Conservation (phyloP, 768 basidiomycete species). For the Leccinum imitatum region DNA sequence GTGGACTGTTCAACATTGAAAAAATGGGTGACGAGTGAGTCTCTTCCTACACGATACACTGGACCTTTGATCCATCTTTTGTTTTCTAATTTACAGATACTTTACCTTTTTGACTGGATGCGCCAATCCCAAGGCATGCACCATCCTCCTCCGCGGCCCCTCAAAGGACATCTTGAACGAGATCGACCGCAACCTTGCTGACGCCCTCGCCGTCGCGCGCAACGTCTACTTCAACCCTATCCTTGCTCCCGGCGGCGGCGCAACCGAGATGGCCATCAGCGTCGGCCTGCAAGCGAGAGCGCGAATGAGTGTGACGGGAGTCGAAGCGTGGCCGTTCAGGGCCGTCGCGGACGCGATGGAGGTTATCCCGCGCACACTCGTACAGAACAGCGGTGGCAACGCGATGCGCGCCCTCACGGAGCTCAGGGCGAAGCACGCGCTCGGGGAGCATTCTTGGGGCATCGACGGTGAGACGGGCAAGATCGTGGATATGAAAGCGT, state of each 20-base stretch:
- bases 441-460: slow-evolving; percentile 88
- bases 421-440: slow-evolving; percentile 93
- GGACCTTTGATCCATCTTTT: not conserved
- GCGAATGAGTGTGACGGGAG: slow-evolving; percentile 68
- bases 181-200: slow-evolving; percentile 95
- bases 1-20: too few relatives aligned
- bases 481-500: slow-evolving; percentile 92
- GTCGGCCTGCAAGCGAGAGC: slow-evolving; percentile 84
- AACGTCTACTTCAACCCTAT: slow-evolving; percentile 96
- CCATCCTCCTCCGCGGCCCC: slow-evolving; percentile 94
- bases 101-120: slow-evolving; percentile 98
- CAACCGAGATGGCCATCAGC: slow-evolving; percentile 97
- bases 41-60: too few relatives aligned
- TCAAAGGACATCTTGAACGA: slow-evolving; percentile 98
- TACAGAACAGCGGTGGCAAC: slow-evolving; percentile 95
- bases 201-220: slow-evolving; percentile 96
- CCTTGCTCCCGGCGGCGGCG: slow-evolving; percentile 94
- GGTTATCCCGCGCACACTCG: slow-evolving; percentile 91
- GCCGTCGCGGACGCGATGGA: slow-evolving; percentile 97
- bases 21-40: too few relatives aligned
- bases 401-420: slow-evolving; percentile 92
- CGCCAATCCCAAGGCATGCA: slow-evolving; percentile 90
- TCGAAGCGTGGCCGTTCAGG: slow-evolving; percentile 87
- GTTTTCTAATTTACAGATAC: slow-evolving; percentile 52
- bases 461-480: slow-evolving; percentile 96